Conservation (phyloP, 139 green algal species). For the Chlorella sp. region DNA sequence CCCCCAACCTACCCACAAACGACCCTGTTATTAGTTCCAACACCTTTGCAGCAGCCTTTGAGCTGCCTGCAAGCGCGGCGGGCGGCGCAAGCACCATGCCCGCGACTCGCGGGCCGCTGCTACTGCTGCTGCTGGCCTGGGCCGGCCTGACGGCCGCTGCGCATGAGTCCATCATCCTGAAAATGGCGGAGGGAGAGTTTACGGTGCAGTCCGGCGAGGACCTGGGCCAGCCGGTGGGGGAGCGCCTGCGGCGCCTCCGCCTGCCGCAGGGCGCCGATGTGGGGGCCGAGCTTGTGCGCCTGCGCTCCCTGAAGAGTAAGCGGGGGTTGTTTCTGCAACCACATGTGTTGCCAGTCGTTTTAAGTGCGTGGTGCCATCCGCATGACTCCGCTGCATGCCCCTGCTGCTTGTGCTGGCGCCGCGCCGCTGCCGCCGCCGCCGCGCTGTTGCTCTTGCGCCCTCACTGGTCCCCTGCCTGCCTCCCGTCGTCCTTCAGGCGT, state of each 20-base stretch:
- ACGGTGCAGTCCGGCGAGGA: not conserved
- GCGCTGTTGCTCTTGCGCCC: not conserved
- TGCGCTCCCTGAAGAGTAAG: slow-evolving; percentile 2
- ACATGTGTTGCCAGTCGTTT: not conserved
- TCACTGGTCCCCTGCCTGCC: not conserved
- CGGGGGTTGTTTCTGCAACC: not conserved
- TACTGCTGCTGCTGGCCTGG: not conserved
- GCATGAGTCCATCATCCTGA: slow-evolving; percentile 2
- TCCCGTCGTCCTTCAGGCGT: not conserved
- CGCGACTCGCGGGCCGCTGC: not conserved
- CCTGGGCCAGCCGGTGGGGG: slow-evolving; percentile 16
- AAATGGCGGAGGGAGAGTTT: not conserved
- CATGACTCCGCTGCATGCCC: not conserved
- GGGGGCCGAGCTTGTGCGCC: not conserved
- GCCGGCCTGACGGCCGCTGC: not conserved
- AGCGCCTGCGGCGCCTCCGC: slow-evolving; percentile 1
- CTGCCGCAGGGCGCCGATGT: not conserved
- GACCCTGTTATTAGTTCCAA: no score
- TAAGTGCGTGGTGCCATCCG: not conserved
- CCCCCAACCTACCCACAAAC: not conserved
- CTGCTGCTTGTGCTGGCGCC: not conserved
- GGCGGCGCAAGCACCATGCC: not conserved
- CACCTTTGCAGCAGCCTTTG: not conserved
- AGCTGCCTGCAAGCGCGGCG: not conserved
- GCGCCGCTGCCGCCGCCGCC: not conserved